These are phyloP conservation scores for Ampelomyces quisqualis DNA, from an alignment of 2,329 filamentous ascomycete genomes.

Conservation along the genomic window DNA sequence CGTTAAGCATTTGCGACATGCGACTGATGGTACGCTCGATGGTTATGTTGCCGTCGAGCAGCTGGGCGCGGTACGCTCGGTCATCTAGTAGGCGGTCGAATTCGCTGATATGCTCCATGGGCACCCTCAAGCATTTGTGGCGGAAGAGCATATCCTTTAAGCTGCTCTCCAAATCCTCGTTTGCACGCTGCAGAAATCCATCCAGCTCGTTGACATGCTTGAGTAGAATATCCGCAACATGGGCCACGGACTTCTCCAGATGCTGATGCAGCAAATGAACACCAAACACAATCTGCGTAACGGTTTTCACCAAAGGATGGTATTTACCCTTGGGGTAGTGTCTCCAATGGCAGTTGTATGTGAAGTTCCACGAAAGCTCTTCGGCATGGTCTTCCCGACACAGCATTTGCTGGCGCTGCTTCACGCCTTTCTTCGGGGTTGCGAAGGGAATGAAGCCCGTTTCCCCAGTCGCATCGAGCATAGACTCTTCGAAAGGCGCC, in stretches of 20 bases:
- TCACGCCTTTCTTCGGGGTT: slow-evolving; percentile 44
- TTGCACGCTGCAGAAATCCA: slow-evolving; percentile 80
- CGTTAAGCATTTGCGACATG: slow-evolving; percentile 73
- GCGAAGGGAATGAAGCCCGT: slow-evolving; percentile 41
- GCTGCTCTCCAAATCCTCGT: slow-evolving; percentile 80
- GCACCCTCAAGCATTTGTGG: slow-evolving; percentile 76
- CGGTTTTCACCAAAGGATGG: slow-evolving; percentile 86
- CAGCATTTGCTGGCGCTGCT: slow-evolving; percentile 46
- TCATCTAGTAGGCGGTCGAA: slow-evolving; percentile 90
- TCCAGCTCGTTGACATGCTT: slow-evolving; percentile 93
- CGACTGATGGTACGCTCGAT: slow-evolving; percentile 87
- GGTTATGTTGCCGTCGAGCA: slow-evolving; percentile 83
- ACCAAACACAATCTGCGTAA: slow-evolving; percentile 91
- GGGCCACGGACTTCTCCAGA: slow-evolving; percentile 82
- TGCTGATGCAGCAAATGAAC: slow-evolving; percentile 83
- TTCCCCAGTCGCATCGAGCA: slow-evolving; percentile 64
- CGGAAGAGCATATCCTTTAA: slow-evolving; percentile 70
- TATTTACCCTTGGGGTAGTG: slow-evolving; percentile 73
- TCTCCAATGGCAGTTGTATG: slow-evolving; percentile 74
- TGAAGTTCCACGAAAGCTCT: slow-evolving; percentile 67
- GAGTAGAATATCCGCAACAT: slow-evolving; percentile 87
- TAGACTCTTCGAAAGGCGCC: slow-evolving; percentile 78
- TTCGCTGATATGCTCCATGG: slow-evolving; percentile 76
- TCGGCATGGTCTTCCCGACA: slow-evolving; percentile 63
- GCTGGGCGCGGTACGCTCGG: slow-evolving; percentile 74